Evolutionary conservation across 371 early-diverging fungal species (phyloP).

Genomic region (Mucor mucedo): DNA sequence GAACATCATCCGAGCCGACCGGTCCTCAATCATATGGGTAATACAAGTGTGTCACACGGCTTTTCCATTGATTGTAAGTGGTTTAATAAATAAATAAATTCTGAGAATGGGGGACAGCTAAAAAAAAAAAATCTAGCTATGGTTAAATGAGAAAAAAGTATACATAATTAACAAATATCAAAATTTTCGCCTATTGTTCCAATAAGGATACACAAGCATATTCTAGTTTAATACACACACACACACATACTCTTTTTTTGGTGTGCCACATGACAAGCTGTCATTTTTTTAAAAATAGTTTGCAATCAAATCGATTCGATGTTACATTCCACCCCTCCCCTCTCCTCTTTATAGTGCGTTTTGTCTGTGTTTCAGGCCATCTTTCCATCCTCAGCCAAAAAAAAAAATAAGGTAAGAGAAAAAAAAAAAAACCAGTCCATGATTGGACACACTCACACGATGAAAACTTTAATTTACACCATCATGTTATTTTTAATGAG

Average conservation of each 20-base stretch:
- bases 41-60: constrained; percentile 22
- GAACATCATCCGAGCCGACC: constrained; percentile 26
- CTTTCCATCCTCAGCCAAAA: too few relatives aligned
- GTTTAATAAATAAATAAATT: not conserved
- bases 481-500: too few relatives aligned
- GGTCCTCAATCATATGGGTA: constrained; percentile 14
- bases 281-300: not conserved
- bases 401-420: too few relatives aligned
- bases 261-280: constrained; percentile 4
- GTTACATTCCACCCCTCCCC: too few relatives aligned
- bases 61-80: constrained; percentile 1
- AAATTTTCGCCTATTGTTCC: not conserved
- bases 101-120: not conserved
- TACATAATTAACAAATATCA: not conserved
- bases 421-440: too few relatives aligned
- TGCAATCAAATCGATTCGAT: not conserved
- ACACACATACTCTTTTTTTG: not conserved
- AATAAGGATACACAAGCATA: not conserved
- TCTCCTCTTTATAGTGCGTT: too few relatives aligned
- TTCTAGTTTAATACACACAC: not conserved
- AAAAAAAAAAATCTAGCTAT: not conserved
- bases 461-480: too few relatives aligned
- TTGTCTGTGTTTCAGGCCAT: too few relatives aligned
- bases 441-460: too few relatives aligned
- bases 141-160: not conserved